A percentile compares a stretch with the other conserved stretches of the same genome.
Evolutionary conservation across 306 rosid species (phyloP).

Genomic region (Heteromeles arbutifolia): DNA sequence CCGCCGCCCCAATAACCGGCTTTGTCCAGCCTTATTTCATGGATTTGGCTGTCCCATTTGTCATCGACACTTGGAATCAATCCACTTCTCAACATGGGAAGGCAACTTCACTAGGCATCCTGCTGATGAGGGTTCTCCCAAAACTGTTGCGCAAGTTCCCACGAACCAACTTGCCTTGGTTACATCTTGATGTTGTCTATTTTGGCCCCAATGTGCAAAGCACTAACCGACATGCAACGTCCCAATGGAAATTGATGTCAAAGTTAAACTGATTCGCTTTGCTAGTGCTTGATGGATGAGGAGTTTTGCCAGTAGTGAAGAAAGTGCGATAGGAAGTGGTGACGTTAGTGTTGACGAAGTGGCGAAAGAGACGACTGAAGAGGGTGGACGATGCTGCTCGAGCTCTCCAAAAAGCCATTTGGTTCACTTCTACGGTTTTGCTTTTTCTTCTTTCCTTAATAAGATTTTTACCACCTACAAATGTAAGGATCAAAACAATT

Average conservation of each 20-base stretch:
- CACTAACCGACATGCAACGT: constrained; percentile 69
- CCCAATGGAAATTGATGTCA: constrained; percentile 69
- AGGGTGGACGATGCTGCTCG: constrained; percentile 1
- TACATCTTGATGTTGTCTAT: constrained; percentile 75
- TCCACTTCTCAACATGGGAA: constrained; percentile 51
- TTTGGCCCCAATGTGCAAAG: constrained; percentile 70
- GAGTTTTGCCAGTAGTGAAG: neutral
- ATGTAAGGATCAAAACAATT: too few species aligned
- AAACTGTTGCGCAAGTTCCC: too few species aligned
- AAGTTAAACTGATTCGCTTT: constrained; percentile 23
- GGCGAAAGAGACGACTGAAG: neutral
- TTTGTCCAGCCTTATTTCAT: constrained; percentile 69
- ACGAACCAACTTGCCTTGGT: constrained; percentile 80
- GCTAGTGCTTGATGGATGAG: neutral
- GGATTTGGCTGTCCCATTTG: constrained; percentile 47
- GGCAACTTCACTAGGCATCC: constrained; percentile 58
- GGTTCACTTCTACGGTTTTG: neutral
- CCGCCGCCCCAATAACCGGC: constrained; percentile 62
- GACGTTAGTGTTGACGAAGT: neutral
- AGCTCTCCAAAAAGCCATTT: neutral
- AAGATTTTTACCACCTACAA: too few species aligned
- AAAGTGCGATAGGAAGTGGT: neutral
- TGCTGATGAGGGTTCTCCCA: constrained; percentile 41
- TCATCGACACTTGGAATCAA: constrained; percentile 61
- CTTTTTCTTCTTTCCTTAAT: neutral